Evolutionary conservation across 2,329 filamentous ascomycete species (phyloP).

Genomic region (Berkeleyomyces rouxiae): DNA sequence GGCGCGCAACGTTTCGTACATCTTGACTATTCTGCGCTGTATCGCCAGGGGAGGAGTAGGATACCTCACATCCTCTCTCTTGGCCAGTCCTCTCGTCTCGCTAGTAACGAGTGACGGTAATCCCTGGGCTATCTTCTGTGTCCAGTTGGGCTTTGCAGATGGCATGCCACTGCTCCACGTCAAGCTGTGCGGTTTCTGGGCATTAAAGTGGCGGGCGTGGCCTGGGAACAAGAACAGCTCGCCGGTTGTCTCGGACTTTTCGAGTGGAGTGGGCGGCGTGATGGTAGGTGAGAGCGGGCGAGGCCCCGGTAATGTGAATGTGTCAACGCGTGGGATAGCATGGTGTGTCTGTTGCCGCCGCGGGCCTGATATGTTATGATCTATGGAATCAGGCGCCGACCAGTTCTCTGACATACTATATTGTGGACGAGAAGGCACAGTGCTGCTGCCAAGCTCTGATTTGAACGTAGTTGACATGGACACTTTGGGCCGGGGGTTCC

Average conservation of each 20-base stretch:
- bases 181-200: not conserved
- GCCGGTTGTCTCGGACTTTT: not conserved
- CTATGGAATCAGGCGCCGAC: not conserved
- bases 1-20: not conserved
- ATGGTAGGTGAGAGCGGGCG: constrained; percentile 7
- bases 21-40: constrained; percentile 5
- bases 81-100: not conserved
- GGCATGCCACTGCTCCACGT: constrained; percentile 1
- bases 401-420: not conserved
- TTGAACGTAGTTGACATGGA: not conserved
- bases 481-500: not conserved
- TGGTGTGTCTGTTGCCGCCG: not conserved
- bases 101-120: not conserved
- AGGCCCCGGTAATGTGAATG: not conserved
- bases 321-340: not conserved
- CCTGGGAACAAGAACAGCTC: not conserved
- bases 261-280: constrained; percentile 11
- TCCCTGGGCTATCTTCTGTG: not conserved
- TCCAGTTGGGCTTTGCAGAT: not conserved
- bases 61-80: not conserved
- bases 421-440: not conserved
- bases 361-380: not conserved
- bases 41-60: constrained; percentile 6
- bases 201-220: not conserved
- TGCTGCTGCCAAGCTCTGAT: not conserved